These are phyloP conservation scores for Acidomyces sp. DNA, from an alignment of 495 filamentous ascomycete genomes.

Conservation along the genomic window DNA sequence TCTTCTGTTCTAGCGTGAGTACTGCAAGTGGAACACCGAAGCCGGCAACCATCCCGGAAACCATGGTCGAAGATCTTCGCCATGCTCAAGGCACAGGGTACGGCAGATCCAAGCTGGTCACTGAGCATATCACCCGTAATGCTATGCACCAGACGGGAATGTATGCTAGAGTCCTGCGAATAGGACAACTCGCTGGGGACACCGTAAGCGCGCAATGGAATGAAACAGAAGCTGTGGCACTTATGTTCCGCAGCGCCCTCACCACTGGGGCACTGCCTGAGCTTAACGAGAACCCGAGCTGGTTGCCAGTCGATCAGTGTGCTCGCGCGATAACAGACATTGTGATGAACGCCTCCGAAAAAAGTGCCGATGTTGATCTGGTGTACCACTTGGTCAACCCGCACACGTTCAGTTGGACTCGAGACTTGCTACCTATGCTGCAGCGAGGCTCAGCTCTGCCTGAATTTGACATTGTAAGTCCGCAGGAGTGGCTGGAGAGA, in stretches of 20 bases:
- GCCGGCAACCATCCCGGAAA: constrained; percentile 29
- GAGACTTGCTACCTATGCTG: constrained; percentile 37
- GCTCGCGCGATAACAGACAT: constrained; percentile 39
- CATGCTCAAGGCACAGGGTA: constrained; percentile 42
- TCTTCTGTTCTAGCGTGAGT: constrained; percentile 28
- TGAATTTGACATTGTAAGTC: constrained; percentile 34
- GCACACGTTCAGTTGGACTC: constrained; percentile 37
- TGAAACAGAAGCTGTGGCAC: constrained; percentile 42
- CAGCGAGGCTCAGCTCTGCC: constrained; percentile 8
- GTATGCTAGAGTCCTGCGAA: constrained; percentile 37
- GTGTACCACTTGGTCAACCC: constrained; percentile 45
- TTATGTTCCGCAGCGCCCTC: constrained; percentile 42
- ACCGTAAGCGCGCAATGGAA: constrained; percentile 44
- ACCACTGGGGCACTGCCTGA: constrained; percentile 38
- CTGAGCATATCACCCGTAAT: constrained; percentile 32
- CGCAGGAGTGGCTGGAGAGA: constrained; percentile 37
- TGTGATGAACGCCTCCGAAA: constrained; percentile 5
- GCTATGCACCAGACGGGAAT: constrained; percentile 25
- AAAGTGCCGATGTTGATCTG: constrained; percentile 2
- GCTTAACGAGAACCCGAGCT: constrained; percentile 31
- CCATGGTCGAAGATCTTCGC: constrained; percentile 28
- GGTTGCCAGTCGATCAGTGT: constrained; percentile 45
- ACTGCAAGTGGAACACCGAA: constrained; percentile 17
- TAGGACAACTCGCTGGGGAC: constrained; percentile 48
- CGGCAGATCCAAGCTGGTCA: constrained; percentile 43